These are phyloP conservation scores for Striga hermonthica DNA, from an alignment of 305 asterid species.

Conservation along the genomic window DNA sequence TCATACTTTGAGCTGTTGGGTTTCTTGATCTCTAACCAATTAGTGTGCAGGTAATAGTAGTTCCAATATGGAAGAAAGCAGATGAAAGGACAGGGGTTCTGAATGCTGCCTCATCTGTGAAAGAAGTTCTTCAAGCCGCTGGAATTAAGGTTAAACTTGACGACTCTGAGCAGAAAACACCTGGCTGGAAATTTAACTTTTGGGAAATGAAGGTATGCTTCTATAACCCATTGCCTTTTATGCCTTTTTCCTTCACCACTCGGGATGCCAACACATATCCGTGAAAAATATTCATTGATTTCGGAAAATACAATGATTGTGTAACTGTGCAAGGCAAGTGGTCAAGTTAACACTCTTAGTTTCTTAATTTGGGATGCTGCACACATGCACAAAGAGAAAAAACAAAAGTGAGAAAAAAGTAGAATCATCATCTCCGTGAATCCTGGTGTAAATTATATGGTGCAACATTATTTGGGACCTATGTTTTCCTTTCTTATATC, in stretches of 20 bases:
- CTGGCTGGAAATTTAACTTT: slow-evolving; percentile 95
- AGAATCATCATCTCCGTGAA: too few species aligned
- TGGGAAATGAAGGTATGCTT: slow-evolving; percentile 95
- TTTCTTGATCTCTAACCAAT: slow-evolving; percentile 26
- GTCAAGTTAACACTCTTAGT: not conserved
- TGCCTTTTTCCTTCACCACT: not conserved
- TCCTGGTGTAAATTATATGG: not conserved
- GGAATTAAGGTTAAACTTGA: slow-evolving; percentile 81
- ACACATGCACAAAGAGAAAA: too few species aligned
- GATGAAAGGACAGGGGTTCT: slow-evolving; percentile 68
- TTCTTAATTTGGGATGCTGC: not conserved
- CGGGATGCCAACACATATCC: too few species aligned
- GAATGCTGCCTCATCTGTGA: slow-evolving; percentile 65
- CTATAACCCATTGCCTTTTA: slow-evolving; percentile 8
- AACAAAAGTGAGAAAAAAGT: too few species aligned
- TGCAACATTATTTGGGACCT: slow-evolving; percentile 15
- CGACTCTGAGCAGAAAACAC: slow-evolving; percentile 94
- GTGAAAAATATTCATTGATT: too few species aligned
- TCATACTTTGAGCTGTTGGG: slow-evolving; percentile 14
- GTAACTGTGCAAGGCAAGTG: slow-evolving; percentile 8
- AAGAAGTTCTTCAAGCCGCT: slow-evolving; percentile 62
- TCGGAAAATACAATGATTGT: not conserved
- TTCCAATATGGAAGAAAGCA: slow-evolving; percentile 89
- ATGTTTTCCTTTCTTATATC: not conserved
- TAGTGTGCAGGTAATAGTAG: slow-evolving; percentile 69